Conservation (phyloP, 2,329 filamentous ascomycete genomes). For the Colletotrichum paranaense region DNA sequence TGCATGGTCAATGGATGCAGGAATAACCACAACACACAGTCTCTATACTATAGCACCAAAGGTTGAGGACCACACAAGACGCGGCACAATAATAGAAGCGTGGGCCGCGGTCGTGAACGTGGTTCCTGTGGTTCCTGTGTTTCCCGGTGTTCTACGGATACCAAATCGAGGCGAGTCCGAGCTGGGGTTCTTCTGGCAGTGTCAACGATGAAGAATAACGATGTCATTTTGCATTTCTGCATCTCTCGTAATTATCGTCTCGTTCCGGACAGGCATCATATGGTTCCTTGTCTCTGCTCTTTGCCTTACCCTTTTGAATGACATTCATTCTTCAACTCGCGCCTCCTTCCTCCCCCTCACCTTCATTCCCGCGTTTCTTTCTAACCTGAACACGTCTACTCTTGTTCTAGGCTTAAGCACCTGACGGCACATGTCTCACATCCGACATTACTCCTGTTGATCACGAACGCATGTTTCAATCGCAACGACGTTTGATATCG, state of each 20-base stretch:
- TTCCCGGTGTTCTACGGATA: neutral
- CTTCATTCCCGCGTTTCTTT: neutral
- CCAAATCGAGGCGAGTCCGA: neutral
- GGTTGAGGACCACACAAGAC: neutral
- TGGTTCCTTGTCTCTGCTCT: neutral
- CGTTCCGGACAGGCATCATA: neutral
- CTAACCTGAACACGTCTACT: neutral
- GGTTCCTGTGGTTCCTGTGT: neutral
- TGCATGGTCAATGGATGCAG: neutral
- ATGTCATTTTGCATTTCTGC: conserved; percentile 21
- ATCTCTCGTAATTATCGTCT: neutral
- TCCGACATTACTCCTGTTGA: neutral
- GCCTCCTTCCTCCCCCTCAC: neutral
- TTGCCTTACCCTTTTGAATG: neutral
- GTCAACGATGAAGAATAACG: neutral
- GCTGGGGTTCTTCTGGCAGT: neutral
- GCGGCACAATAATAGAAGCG: conserved; percentile 6
- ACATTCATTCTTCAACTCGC: conserved; percentile 18
- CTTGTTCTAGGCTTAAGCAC: neutral
- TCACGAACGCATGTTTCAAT: conserved; percentile 24
- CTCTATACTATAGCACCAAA: neutral
- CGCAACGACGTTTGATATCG: conserved; percentile 9
- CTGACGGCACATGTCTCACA: neutral
- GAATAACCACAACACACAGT: neutral
- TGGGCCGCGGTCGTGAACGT: neutral